phyloP scores from a whole-genome alignment of 2,329 filamentous ascomycete genomes.

The Sporothrix variecibatus region DNA sequence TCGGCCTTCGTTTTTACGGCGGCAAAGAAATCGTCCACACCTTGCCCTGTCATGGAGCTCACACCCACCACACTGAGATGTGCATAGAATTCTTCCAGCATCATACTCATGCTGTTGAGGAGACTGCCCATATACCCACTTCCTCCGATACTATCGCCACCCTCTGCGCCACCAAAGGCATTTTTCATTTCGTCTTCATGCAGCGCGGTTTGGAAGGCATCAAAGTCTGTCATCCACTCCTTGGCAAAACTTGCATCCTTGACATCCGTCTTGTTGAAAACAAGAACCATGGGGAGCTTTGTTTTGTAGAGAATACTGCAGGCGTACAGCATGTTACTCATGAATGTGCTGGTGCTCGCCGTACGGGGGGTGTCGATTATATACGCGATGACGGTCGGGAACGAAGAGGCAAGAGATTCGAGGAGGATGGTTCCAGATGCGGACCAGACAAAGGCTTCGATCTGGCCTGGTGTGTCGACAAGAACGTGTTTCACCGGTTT shows the following conservation, averaged over 20 bases:
- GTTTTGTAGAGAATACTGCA: conserved; percentile 99
- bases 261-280: conserved; percentile 99
- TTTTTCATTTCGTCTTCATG: conserved; percentile 77
- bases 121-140: conserved; percentile 96
- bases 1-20: conserved; percentile 83
- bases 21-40: conserved; percentile 89
- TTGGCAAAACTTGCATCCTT: conserved; percentile 89
- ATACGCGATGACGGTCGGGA: conserved; percentile 96
- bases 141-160: conserved; percentile 61
- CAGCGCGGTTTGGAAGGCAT: conserved; percentile 87
- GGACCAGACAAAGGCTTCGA: conserved; percentile 98
- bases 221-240: conserved; percentile 99
- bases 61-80: conserved; percentile 92
- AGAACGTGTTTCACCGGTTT: conserved; percentile 79
- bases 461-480: conserved; percentile 94
- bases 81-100: conserved; percentile 96
- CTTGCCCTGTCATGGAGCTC: conserved; percentile 87
- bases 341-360: conserved; percentile 91
- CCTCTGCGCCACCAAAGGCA: conserved; percentile 72
- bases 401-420: conserved; percentile 87
- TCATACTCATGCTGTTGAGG: conserved; percentile 95
- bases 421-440: conserved; percentile 92
- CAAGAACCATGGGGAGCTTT: conserved; percentile 95
- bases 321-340: conserved; percentile 99
- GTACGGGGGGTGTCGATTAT: conserved; percentile 96